A percentile compares a stretch with the other conserved stretches of the same genome.
phyloP scores from a whole-genome alignment of 768 basidiomycete species.

The Amyloporia xantha region DNA sequence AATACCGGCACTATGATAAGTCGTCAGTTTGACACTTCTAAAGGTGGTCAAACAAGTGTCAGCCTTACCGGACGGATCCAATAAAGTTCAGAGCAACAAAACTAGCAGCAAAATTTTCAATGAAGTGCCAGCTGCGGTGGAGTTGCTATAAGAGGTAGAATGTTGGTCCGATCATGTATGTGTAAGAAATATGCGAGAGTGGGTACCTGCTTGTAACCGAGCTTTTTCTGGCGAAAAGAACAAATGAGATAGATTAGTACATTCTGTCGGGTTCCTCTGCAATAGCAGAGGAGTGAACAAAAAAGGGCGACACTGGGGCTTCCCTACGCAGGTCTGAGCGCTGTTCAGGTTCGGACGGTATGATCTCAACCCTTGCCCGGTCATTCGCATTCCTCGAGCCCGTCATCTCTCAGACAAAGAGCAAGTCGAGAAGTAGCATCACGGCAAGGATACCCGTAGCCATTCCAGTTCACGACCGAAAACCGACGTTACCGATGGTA shows the following conservation, averaged over 20 bases:
- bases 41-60: background rate
- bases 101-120: slow-evolving; percentile 84
- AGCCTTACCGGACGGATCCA: slow-evolving; percentile 66
- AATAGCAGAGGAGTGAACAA: slow-evolving; percentile 37
- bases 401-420: slow-evolving; percentile 18
- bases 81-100: slow-evolving; percentile 91
- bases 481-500: slow-evolving; percentile 67
- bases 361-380: slow-evolving; percentile 81
- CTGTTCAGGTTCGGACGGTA: slow-evolving; percentile 98
- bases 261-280: slow-evolving; percentile 30
- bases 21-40: background rate
- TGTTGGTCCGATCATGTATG: no score
- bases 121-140: slow-evolving; percentile 76
- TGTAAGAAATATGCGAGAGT: background rate
- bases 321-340: slow-evolving; percentile 98
- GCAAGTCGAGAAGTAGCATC: slow-evolving; percentile 22
- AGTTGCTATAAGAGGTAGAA: slow-evolving; percentile 51
- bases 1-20: slow-evolving; percentile 53
- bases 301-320: slow-evolving; percentile 60
- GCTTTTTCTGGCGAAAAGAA: slow-evolving; percentile 42
- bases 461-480: slow-evolving; percentile 63
- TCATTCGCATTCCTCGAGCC: slow-evolving; percentile 22
- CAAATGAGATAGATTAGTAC: slow-evolving; percentile 44
- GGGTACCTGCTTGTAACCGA: slow-evolving; percentile 76
- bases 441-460: slow-evolving; percentile 84